Base-by-base conservation (phyloP, 176 grass and related monocot species). In the Paspalum notatum region DNA sequence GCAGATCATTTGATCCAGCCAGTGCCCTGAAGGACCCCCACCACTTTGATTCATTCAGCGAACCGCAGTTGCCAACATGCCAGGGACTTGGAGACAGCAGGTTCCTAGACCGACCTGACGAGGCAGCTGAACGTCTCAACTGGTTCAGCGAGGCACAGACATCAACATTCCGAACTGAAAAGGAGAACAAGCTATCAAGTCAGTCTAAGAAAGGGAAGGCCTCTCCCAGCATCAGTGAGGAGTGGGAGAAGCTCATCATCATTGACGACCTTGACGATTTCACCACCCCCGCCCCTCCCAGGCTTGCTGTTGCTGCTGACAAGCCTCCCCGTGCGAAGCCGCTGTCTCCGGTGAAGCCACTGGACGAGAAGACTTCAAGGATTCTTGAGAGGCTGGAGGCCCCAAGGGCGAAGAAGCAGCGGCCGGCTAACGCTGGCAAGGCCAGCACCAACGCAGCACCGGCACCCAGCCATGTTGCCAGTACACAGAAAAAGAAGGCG, bases 331-430 rank as follows among this genome's bases (percentile, higher is more conserved):
- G 62, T 26, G 18, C 71, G 39, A 85, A 80, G 52, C 18, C 80
- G 40, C 67, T 61, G 7, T 73, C 87, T 54, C 83, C 77, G 9
- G 69, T 78, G 77, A 94, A 89, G 66, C 87, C 69, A 15, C 50
- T 94, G 54, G 90, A 97, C 72, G 91, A 92, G 58, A 97, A 94
- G 75, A 97, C 91, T 16, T 87, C 87, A 49, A 89, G 77, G 75
- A 95, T 98, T 78, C 85, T 98, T 55, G 92, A 98, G 75, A 92
- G 95, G 53, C 75, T 98, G 76, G 95, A 98, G 68, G 77, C 75
- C 38, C 92, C 95, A 39, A 95, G 83, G 62, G 83, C 89, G 20
- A 93, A 98, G 84, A 91, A 77, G 71, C 81, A 78, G 41, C 79
- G 84, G 62, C 24, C 58, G 26, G 64, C 77, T 9, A 81, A 32